Evolutionary conservation across 208 protist genomes (phyloP).

Genomic region (Acanthamoeba royreba): DNA sequence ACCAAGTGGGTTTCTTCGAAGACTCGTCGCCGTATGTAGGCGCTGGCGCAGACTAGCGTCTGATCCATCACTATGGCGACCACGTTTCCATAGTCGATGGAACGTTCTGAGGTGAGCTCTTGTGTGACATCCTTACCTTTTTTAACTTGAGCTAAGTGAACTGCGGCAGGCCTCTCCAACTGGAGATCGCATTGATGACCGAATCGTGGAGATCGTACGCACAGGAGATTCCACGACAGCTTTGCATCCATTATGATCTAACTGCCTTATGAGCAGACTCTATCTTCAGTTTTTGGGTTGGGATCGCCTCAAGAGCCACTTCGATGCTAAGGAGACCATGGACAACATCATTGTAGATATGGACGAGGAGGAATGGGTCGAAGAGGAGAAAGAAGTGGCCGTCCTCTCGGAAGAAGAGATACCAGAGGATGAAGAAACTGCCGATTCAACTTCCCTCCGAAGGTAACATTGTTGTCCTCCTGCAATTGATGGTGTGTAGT

Average conservation of each 20-base stretch:
- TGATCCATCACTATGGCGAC: background rate
- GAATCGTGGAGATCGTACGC: background rate
- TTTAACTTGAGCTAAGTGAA: too few relatives aligned
- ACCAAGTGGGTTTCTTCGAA: background rate
- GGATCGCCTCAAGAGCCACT: background rate
- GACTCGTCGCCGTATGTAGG: background rate
- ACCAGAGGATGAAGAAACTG: background rate
- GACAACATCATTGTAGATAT: background rate
- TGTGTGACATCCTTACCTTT: background rate
- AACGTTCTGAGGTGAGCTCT: background rate
- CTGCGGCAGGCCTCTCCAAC: background rate
- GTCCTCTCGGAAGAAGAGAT: background rate
- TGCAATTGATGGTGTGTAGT: too few relatives aligned
- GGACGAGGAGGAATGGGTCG: background rate
- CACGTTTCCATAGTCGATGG: background rate
- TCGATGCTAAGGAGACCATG: background rate
- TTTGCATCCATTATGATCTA: background rate
- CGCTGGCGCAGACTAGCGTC: background rate
- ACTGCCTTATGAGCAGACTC: background rate
- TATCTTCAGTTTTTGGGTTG: background rate
- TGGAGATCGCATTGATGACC: background rate
- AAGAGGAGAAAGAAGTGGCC: background rate
- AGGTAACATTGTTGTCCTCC: background rate
- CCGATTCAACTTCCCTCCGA: background rate
- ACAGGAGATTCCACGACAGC: too few relatives aligned